Percentiles rank a stretch among this genome's conserved stretches.
Evolutionary conservation across 2,329 filamentous ascomycete species (phyloP).

Genomic region (Beauveria australis): DNA sequence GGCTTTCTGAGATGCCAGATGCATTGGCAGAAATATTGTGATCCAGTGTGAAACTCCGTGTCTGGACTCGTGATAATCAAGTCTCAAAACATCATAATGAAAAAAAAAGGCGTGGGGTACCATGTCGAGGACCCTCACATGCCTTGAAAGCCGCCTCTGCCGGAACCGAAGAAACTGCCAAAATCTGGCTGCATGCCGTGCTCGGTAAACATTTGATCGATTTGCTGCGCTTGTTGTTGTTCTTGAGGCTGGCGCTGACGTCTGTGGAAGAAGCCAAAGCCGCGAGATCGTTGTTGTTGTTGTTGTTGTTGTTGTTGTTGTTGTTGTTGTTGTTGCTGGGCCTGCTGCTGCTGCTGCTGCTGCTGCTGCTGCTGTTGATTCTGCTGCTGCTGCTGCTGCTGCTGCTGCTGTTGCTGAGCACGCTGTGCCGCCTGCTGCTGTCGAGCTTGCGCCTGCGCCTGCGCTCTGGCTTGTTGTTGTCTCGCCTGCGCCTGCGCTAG

Average conservation of each 20-base stretch:
- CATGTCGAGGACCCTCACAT: slow-evolving; percentile 30
- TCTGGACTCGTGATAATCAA: not conserved
- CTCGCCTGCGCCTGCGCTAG: slow-evolving; percentile 21
- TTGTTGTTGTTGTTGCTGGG: slow-evolving; percentile 25
- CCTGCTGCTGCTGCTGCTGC: slow-evolving; percentile 24
- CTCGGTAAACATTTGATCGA: slow-evolving; percentile 43
- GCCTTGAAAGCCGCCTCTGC: slow-evolving; percentile 34
- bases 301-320: no score
- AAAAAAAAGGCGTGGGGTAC: slow-evolving; percentile 28
- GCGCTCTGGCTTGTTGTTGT: slow-evolving; percentile 21
- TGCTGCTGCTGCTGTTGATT: slow-evolving; percentile 13
- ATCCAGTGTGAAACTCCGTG: no score
- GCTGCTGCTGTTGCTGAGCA: slow-evolving; percentile 20
- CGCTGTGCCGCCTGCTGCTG: slow-evolving; percentile 13
- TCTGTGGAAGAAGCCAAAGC: slow-evolving; percentile 19
- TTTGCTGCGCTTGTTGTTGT: slow-evolving; percentile 29
- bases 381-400: slow-evolving; percentile 26
- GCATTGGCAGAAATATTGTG: no score
- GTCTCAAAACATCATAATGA: not conserved
- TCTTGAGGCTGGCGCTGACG: slow-evolving; percentile 14
- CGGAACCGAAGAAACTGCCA: slow-evolving; percentile 38
- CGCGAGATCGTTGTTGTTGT: slow-evolving; percentile 26
- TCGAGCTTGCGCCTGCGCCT: slow-evolving; percentile 21
- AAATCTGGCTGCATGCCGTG: slow-evolving; percentile 38
- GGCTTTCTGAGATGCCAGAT: not conserved